A percentile compares a stretch with the other conserved stretches of the same genome.
phyloP scores from a whole-genome alignment of 148 eudicot species.

The Simmondsia chinensis region DNA sequence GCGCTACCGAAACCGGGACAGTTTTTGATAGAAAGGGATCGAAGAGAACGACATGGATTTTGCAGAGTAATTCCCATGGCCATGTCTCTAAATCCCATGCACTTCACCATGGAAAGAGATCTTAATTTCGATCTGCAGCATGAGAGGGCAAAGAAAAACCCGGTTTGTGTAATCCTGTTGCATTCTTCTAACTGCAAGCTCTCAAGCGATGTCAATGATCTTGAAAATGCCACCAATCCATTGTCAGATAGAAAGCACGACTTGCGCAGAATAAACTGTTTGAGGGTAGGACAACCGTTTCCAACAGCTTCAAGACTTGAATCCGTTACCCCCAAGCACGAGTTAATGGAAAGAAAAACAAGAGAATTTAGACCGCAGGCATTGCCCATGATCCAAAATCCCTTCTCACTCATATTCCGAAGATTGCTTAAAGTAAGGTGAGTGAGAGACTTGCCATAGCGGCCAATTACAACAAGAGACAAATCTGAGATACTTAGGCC shows the following conservation, averaged over 20 bases:
- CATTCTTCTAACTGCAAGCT: constrained; percentile 73
- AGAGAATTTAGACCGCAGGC: constrained; percentile 53
- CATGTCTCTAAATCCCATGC: constrained; percentile 65
- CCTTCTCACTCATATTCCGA: constrained; percentile 57
- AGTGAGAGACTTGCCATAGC: constrained; percentile 63
- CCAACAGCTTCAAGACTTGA: constrained; percentile 63
- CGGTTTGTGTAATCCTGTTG: constrained; percentile 50
- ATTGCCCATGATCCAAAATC: constrained; percentile 87
- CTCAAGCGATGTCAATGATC: constrained; percentile 49
- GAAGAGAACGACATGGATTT: constrained; percentile 48
- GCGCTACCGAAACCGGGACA: constrained; percentile 60
- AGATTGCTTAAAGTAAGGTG: constrained; percentile 49
- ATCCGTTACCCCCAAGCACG: constrained; percentile 71
- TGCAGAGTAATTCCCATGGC: constrained; percentile 12
- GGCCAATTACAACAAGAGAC: constrained; percentile 80
- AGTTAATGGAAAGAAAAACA: constrained; percentile 36
- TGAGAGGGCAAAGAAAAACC: constrained; percentile 44
- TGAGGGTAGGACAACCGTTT: constrained; percentile 53
- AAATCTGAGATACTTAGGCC: constrained; percentile 55
- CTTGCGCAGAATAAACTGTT: constrained; percentile 51
- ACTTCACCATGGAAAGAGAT: constrained; percentile 58
- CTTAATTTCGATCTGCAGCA: constrained; percentile 42
- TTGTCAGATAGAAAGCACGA: constrained; percentile 62
- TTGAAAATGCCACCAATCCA: constrained; percentile 56
- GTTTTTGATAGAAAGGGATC: constrained; percentile 43